These are phyloP conservation scores for Epichloe elymi DNA, from an alignment of 2,329 filamentous ascomycete genomes.

Conservation along the genomic window DNA sequence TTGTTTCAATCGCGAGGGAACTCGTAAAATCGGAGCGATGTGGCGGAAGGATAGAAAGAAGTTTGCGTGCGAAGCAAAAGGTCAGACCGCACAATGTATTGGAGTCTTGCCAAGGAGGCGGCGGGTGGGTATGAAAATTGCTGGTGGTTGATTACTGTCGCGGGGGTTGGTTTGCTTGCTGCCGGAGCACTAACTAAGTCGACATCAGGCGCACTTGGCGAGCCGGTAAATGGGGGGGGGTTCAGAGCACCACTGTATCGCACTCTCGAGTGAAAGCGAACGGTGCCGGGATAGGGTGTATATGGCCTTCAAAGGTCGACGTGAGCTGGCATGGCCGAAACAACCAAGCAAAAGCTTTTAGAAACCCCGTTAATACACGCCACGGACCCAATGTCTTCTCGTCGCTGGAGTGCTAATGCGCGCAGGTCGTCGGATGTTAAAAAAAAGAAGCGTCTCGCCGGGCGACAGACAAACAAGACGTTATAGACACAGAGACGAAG, in stretches of 20 bases:
- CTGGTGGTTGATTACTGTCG: neutral
- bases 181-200: neutral
- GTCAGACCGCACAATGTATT: neutral
- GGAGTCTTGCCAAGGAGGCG: neutral
- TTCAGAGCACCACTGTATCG: neutral
- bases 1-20: neutral
- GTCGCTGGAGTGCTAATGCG: neutral
- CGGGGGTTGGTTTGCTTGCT: neutral
- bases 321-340: neutral
- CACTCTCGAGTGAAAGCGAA: neutral
- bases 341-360: neutral
- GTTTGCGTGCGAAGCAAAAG: neutral
- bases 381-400: neutral
- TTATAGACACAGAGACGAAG: neutral
- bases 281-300: neutral
- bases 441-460: neutral
- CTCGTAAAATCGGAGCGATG: neutral
- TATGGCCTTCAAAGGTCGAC: neutral
- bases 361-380: neutral
- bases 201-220: constrained; percentile 2
- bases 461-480: neutral
- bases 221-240: neutral
- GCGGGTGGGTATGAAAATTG: neutral
- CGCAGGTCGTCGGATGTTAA: neutral
- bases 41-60: neutral